Base-by-base conservation (phyloP, 441 rosid species). In the Erodium trifolium region DNA sequence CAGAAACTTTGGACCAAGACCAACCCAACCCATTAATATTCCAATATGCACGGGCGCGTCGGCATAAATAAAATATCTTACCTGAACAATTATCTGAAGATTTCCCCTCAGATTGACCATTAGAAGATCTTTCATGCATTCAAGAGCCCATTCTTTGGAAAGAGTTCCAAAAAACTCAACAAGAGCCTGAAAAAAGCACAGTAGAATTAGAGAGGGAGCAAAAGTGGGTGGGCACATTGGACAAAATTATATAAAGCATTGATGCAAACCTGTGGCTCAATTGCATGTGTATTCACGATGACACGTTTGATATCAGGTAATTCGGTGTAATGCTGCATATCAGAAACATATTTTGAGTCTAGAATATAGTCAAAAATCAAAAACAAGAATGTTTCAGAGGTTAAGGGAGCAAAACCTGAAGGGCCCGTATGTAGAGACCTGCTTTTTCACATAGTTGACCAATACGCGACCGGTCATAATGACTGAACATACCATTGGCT, bases 401-500 rank as follows among this genome's bases (percentile, higher is more conserved):
- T 14, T 7, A 6, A 37, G 18, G 29, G 53, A 18, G 57, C 59
- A 41, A 27, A 29, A 76, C 78, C 66, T 76, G 75, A 60, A 76
- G 51, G 14, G 78, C 78, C 17, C 75, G 69, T 3, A 75, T 67
- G 37, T 68, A 76, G 16, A 76, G 76, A 70, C 79, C 76, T 45
- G 79, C 76, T 45, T 76, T 76, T 69, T 72, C 79, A 72, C 79
- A 76, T 6, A 76, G 73, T 64, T 76, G 79, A 8, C 70, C 76
- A 60, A 76, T 60, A 2, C 79, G 72, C 16, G 79, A 73, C 45
- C 79, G 73, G 8, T 76, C 76, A 60, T 76, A 72, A 51, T 76
- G 79, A 67, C 79, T 76, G 65, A 72, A 76, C 79, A 76, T 76
- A 63, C 76, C 79, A 37, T 76, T 76, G 35, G 79, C 79, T 71